These are phyloP conservation scores for Chrysanthemum seticuspe DNA, from an alignment of 129 eudicot species.

Conservation along the genomic window DNA sequence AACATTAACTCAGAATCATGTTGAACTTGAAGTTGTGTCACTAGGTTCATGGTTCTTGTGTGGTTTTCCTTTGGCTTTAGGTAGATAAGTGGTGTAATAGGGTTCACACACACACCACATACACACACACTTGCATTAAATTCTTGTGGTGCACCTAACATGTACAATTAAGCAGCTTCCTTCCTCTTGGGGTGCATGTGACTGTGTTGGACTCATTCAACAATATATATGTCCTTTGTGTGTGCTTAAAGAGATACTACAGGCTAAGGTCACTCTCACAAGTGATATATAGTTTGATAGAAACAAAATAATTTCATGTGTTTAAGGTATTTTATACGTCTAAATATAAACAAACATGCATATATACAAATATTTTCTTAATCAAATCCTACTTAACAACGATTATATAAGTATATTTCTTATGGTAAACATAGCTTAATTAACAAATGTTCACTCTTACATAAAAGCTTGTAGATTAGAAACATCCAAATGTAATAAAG, in stretches of 20 bases:
- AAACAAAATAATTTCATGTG: background rate
- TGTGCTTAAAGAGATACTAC: constrained; percentile 21
- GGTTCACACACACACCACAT: constrained; percentile 39
- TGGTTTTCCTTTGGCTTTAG: constrained; percentile 46
- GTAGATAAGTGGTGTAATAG: constrained; percentile 45
- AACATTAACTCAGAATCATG: constrained; percentile 5
- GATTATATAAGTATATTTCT: too few relatives aligned
- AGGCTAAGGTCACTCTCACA: constrained; percentile 23
- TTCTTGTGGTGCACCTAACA: constrained; percentile 50
- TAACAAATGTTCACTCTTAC: too few relatives aligned
- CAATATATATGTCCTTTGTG: constrained; percentile 28
- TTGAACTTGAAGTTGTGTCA: constrained; percentile 15
- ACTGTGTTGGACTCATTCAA: constrained; percentile 42
- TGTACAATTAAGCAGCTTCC: constrained; percentile 24
- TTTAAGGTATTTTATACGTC: constrained; percentile 20
- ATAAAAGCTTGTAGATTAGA: too few relatives aligned
- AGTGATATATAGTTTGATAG: constrained; percentile 11
- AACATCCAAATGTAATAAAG: too few relatives aligned
- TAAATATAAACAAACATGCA: background rate
- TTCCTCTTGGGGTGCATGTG: constrained; percentile 40
- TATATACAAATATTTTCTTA: constrained; percentile 1
- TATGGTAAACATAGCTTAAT: too few relatives aligned
- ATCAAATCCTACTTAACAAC: too few relatives aligned
- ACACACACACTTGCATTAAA: constrained; percentile 39
- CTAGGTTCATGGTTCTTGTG: constrained; percentile 38